Percentiles rank a stretch among this genome's conserved stretches.
These are phyloP conservation scores for Oryza glumipatula DNA, from an alignment of 176 grass and related monocot genomes.

Conservation along the genomic window DNA sequence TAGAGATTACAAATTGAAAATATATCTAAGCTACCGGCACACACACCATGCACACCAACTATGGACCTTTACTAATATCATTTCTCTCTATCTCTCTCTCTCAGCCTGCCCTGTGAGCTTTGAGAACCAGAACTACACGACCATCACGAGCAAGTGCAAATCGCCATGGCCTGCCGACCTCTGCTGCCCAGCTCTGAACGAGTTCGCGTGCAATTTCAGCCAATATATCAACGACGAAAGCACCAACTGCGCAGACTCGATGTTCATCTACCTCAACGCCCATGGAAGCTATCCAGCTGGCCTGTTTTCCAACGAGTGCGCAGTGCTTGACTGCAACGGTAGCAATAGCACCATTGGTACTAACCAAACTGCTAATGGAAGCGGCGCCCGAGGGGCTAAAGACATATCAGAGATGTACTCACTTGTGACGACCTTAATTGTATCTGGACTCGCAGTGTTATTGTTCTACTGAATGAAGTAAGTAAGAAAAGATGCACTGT, in stretches of 20 bases:
- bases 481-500: conserved; percentile 32
- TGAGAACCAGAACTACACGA: conserved; percentile 47
- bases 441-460: neutral
- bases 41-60: no score
- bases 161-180: neutral
- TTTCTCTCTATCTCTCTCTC: no score
- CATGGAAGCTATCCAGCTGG: conserved; percentile 36
- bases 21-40: no score
- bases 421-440: neutral
- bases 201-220: conserved; percentile 36
- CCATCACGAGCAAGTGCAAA: conserved; percentile 53
- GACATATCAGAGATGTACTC: no score
- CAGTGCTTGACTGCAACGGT: conserved; percentile 16
- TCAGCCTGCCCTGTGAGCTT: conserved; percentile 42
- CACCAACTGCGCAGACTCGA: conserved; percentile 2
- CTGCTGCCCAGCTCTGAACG: conserved; percentile 38
- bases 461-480: neutral
- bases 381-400: neutral
- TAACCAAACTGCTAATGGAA: neutral
- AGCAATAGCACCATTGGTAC: no score
- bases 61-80: no score
- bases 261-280: conserved; percentile 44
- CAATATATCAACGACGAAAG: conserved; percentile 32
- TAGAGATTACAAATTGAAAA: no score
- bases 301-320: conserved; percentile 45